Base-by-base conservation (phyloP, 2,329 filamentous ascomycete species). In the Metarhizium guizhouense region DNA sequence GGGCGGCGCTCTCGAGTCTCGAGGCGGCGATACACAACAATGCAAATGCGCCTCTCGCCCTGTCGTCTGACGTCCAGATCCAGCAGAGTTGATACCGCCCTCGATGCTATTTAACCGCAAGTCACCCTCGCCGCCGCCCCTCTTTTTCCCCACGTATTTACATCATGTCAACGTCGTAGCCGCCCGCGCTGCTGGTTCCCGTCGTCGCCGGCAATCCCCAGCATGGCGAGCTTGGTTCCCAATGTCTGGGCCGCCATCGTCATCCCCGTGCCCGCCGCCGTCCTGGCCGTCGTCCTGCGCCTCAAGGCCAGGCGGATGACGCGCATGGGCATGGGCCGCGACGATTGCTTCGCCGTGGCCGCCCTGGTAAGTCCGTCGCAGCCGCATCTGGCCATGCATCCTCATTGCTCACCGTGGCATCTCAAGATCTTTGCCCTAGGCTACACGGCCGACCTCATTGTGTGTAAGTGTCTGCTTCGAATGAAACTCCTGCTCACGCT, bases 271-370 rank as follows among this genome's bases (percentile, higher is more conserved):
- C 60, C 61, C 11, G 58, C 57, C 10, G 58, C 61, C 29, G 52
- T 56, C n/a, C 34, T 60, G 42, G 61, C 61, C 13, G 53, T 63
- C 3, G 8, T 55, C 4, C 38, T 63, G 8, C 52, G 61, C 38
- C 53, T 63, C 29, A 59, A 60, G 52, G 61, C 60, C 20, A 49
- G 61, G 29, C 60, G 61, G 29, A 63, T 63, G 60, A 63, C 61
- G 18, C 51, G 52, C n/a, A 61, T 60, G 60, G 56, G 57, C 5
- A 30, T 63, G 51, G 58, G 61, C 3, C 60, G 52, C 54, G 61
- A 63, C 49, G 61, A 63, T 42, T 52, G n/a, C 34, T 36, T 63
- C 59, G 54, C 60, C 58, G 60, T 45, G 0, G 18, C 18, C n/a
- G 42, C 42, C 8, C 18, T 16, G 42, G 42, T 45, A 45, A 20